Evolutionary conservation across 1,139 yeast genomes (phyloP), one percentile per base, ranked within the genome.

Genomic region (Eremothecium gossypii): DNA sequence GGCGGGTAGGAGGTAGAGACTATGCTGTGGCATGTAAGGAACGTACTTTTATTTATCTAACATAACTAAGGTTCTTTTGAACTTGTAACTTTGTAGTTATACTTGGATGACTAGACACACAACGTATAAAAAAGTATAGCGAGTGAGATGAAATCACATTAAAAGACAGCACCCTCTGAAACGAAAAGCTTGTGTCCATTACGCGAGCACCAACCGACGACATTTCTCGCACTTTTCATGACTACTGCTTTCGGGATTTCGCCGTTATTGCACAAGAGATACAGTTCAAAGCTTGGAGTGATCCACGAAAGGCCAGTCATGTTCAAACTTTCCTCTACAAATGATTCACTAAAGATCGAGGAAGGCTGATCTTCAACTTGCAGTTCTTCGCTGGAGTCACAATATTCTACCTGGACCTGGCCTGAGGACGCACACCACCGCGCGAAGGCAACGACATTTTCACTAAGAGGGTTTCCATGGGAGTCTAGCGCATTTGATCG

Each of bases 181-280:
- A 79, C 77, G 56, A 79, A 79, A 30, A 79, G 52, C 30, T 80
- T 60, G 37, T 72, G 71, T 47, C 79, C 82, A 44, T 78, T 71
- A 39, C 65, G 69, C 43, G 68, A 63, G 47, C 81, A 73, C 84
- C 84, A 79, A 23, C 65, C 63, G 2, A 76, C 71, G 27, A 78
- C 72, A 8, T 67, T 64, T 38, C 69, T 67, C 26, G 81, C 77
- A 42, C 79, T 73, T 27, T 63, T 65, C n/a, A 76, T 64, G 37
- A 79, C 59, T 1, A 68, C 65, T 20, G 71, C 73, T 45, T 70
- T 72, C 35, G 67, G 65, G 8, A 69, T 65, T 4, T 66, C 55
- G 7, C 76, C 67, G 29, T 78, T 78, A 23, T 77, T 70, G 30
- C 60, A 53, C n/a, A 77, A 66, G 41, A 77, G 53, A 49, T 74